Percentiles rank a stretch among this genome's conserved stretches.
Conservation (phyloP, 2,329 filamentous ascomycete species). For the Venturia effusa region DNA sequence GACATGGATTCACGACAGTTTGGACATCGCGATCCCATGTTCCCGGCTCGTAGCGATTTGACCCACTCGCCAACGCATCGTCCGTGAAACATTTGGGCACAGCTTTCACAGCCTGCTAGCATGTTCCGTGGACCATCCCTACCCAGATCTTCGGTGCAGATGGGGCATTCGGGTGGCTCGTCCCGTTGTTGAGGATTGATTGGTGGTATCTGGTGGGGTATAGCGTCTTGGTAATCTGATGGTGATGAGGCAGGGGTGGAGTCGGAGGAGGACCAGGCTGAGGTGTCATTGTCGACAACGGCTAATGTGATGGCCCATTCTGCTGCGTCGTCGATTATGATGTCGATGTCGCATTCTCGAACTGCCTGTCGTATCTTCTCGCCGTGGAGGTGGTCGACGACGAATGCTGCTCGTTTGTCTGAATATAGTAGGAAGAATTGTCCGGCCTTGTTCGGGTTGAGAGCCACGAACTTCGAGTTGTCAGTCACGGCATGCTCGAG, state of each 20-base stretch:
- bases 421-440: not conserved
- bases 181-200: not conserved
- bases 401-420: not conserved
- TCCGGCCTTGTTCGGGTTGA: not conserved
- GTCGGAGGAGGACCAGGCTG: not conserved
- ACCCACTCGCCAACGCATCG: not conserved
- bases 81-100: not conserved
- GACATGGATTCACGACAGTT: not conserved
- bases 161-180: slow-evolving; percentile 1
- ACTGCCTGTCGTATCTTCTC: not conserved
- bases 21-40: not conserved
- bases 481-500: not conserved
- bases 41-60: not conserved
- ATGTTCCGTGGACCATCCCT: not conserved
- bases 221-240: not conserved
- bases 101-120: not conserved
- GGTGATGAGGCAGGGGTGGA: not conserved
- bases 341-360: not conserved
- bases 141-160: not conserved
- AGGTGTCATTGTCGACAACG: not conserved
- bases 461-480: not conserved
- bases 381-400: not conserved
- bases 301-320: not conserved
- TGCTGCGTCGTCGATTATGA: not conserved
- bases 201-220: not conserved